Conservation (phyloP, 2,329 filamentous ascomycete genomes). For the Calonectria pseudoreteaudii region DNA sequence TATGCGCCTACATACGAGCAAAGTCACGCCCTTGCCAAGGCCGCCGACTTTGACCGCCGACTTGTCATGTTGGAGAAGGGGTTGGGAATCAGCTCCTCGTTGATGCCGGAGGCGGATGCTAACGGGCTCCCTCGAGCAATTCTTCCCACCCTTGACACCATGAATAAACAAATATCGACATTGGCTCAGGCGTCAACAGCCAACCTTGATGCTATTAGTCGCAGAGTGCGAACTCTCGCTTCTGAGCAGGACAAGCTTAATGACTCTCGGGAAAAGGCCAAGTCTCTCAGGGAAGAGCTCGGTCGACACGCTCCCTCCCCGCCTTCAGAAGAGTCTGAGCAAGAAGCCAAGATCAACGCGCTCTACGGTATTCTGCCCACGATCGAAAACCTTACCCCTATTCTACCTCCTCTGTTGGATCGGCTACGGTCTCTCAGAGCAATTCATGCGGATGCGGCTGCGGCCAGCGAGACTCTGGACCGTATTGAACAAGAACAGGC, state of each 20-base stretch:
- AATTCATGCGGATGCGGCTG: constrained; percentile 88
- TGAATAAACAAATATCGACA: constrained; percentile 84
- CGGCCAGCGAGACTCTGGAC: constrained; percentile 81
- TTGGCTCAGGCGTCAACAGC: constrained; percentile 79
- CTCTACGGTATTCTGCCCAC: constrained; percentile 90
- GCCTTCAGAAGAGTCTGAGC: constrained; percentile 70
- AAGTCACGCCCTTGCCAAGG: constrained; percentile 79
- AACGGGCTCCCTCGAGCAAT: constrained; percentile 75
- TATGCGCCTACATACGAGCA: constrained; percentile 75
- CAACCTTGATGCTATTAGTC: constrained; percentile 78
- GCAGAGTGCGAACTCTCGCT: constrained; percentile 76
- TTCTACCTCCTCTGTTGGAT: constrained; percentile 87
- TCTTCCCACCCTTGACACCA: constrained; percentile 81
- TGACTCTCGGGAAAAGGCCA: constrained; percentile 72
- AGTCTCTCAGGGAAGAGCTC: constrained; percentile 70
- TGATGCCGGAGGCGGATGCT: constrained; percentile 71
- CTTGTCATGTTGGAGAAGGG: constrained; percentile 83
- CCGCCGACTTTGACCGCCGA: constrained; percentile 88
- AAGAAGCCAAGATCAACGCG: constrained; percentile 88
- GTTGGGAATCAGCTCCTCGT: constrained; percentile 80
- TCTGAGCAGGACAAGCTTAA: constrained; percentile 80
- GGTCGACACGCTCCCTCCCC: constrained; percentile 57
- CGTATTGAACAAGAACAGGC: constrained; percentile 82
- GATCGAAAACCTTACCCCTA: constrained; percentile 86
- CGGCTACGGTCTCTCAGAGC: constrained; percentile 84